Percentiles rank a stretch among this genome's conserved stretches.
Evolutionary conservation across 768 basidiomycete species (phyloP).

Genomic region (Leccinum variicolor): DNA sequence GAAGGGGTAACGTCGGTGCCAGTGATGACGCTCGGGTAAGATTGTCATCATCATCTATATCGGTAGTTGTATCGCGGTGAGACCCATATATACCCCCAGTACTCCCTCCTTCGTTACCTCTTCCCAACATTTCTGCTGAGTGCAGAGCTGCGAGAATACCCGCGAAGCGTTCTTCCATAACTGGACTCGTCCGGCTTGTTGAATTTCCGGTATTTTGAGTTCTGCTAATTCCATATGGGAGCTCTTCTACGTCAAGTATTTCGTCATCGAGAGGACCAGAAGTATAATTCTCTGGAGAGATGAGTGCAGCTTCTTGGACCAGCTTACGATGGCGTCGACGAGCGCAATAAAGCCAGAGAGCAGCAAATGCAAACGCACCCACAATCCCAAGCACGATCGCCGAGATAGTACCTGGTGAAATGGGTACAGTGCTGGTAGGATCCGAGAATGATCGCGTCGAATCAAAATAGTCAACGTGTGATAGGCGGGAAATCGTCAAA

Average conservation of each 20-base stretch:
- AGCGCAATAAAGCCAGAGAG: constrained; percentile 32
- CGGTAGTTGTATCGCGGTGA: constrained; percentile 8
- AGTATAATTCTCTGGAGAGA: constrained; percentile 6
- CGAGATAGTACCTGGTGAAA: constrained; percentile 23
- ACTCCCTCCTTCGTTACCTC: constrained; percentile 22
- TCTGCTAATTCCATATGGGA: constrained; percentile 1
- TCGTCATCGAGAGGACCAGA: constrained; percentile 24
- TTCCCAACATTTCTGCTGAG: constrained; percentile 8
- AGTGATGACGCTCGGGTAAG: constrained; percentile 19
- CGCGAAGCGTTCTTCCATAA: constrained; percentile 28
- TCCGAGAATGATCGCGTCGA: constrained; percentile 4
- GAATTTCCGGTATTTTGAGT: not conserved
- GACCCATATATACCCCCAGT: constrained; percentile 29
- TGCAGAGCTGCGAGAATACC: constrained; percentile 25
- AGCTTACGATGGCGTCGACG: constrained; percentile 28
- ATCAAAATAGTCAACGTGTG: constrained; percentile 3
- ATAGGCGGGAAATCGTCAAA: constrained; percentile 5
- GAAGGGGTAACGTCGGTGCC: constrained; percentile 24
- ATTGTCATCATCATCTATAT: constrained; percentile 9
- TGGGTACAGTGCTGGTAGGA: constrained; percentile 4
- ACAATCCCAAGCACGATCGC: constrained; percentile 25
- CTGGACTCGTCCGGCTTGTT: not conserved
- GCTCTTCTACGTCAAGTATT: constrained; percentile 13
- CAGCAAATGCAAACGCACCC: constrained; percentile 25
- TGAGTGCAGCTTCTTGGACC: constrained; percentile 14